Percentiles rank a stretch among this genome's conserved stretches.
phyloP scores from a whole-genome alignment of 73 alveolate species.

The Paramecium sonneborni region DNA sequence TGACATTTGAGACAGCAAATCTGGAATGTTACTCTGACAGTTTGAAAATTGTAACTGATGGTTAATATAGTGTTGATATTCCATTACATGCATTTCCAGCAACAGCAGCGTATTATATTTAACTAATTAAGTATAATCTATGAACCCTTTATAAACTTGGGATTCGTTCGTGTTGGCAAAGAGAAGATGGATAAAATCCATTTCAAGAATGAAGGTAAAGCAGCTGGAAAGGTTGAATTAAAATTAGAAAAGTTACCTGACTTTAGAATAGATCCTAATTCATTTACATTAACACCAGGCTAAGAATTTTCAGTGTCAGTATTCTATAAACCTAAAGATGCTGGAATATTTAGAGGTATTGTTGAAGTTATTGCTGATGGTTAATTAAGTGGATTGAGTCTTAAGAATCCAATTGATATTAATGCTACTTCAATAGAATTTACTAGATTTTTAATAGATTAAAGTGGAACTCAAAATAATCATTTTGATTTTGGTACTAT shows the following conservation, averaged over 20 bases:
- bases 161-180: slow-evolving; percentile 92
- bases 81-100: slow-evolving; percentile 96
- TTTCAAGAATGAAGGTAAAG: slow-evolving; percentile 97
- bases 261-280: slow-evolving; percentile 86
- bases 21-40: slow-evolving; percentile 94
- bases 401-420: slow-evolving; percentile 92
- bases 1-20: slow-evolving; percentile 94
- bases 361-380: slow-evolving; percentile 95
- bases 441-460: slow-evolving; percentile 67
- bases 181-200: slow-evolving; percentile 85
- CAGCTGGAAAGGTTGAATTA: slow-evolving; percentile 88
- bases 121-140: slow-evolving; percentile 74
- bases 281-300: slow-evolving; percentile 86
- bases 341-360: slow-evolving; percentile 92
- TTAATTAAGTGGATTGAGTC: slow-evolving; percentile 72
- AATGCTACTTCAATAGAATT: slow-evolving; percentile 97
- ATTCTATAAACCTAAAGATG: slow-evolving; percentile 92
- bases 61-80: slow-evolving; percentile 82
- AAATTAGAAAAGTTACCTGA: slow-evolving; percentile 85
- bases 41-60: slow-evolving; percentile 87
- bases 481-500: slow-evolving; percentile 96
- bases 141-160: slow-evolving; percentile 96
- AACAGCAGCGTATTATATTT: slow-evolving; percentile 75
- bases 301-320: slow-evolving; percentile 83
- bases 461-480: slow-evolving; percentile 90